These are phyloP conservation scores for Phytophthora vignae DNA, from an alignment of 352 stramenopile genomes.

Conservation along the genomic window DNA sequence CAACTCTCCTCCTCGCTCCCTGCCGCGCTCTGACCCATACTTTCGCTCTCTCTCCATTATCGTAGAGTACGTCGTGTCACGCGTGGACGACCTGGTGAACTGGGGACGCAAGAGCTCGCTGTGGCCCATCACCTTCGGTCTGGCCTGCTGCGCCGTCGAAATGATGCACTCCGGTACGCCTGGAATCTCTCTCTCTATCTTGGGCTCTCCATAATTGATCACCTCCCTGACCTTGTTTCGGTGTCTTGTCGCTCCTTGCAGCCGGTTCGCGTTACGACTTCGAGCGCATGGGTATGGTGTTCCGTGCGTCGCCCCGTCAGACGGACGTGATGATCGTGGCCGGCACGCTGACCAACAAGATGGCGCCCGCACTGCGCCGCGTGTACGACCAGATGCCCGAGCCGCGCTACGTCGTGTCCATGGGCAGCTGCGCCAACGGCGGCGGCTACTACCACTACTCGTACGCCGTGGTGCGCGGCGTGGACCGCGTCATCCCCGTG, in stretches of 20 bases:
- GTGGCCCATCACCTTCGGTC: conserved; percentile 99
- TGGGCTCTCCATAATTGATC: no score
- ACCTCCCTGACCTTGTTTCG: background rate
- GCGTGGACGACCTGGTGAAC: conserved; percentile 99
- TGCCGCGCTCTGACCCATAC: background rate
- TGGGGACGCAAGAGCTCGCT: conserved; percentile 97
- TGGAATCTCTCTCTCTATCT: background rate
- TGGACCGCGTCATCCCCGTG: conserved; percentile 97
- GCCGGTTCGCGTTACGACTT: conserved; percentile 95
- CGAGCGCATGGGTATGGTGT: conserved; percentile 99
- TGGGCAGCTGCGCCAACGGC: conserved; percentile 99
- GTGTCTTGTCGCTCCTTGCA: conserved; percentile 4
- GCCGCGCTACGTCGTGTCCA: conserved; percentile 98
- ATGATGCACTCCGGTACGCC: conserved; percentile 97
- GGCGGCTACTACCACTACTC: conserved; percentile 96
- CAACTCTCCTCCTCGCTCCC: background rate
- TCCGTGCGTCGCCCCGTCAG: conserved; percentile 95
- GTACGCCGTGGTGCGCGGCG: conserved; percentile 97
- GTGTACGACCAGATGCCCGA: conserved; percentile 99
- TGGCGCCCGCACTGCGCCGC: conserved; percentile 97
- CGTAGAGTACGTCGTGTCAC: conserved; percentile 97
- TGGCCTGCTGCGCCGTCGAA: conserved; percentile 99
- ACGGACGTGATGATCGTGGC: conserved; percentile 99
- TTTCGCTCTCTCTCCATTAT: background rate
- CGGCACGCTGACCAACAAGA: conserved; percentile 99